Conservation (phyloP, 2,329 filamentous ascomycete genomes). For the Fonsecaea pugnacius region DNA sequence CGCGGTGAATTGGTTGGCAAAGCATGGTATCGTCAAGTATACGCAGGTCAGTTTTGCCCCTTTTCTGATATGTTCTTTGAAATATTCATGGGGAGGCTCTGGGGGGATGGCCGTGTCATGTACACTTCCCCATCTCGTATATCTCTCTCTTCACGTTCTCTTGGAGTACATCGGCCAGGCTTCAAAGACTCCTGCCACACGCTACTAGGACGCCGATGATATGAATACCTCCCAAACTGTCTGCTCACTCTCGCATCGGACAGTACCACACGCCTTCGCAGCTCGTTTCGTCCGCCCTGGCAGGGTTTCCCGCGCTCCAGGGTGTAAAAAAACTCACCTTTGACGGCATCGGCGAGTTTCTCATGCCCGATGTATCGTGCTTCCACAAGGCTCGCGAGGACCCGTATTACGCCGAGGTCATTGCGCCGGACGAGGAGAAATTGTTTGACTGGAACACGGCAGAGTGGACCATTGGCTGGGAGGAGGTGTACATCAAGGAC, state of each 20-base stretch:
- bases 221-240: background rate
- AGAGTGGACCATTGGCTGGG: constrained; percentile 14
- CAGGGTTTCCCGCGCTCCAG: constrained; percentile 8
- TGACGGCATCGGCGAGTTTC: constrained; percentile 11
- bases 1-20: constrained; percentile 1
- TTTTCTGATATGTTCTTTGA: too few species aligned
- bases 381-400: constrained; percentile 16
- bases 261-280: constrained; percentile 13
- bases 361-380: constrained; percentile 7
- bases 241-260: background rate
- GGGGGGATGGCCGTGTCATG: too few species aligned
- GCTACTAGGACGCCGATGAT: too few species aligned
- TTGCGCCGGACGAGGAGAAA: constrained; percentile 8
- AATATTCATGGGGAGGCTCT: too few species aligned
- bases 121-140: too few species aligned
- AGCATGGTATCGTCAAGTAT: constrained; percentile 13
- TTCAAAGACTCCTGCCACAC: background rate
- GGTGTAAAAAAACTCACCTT: constrained; percentile 4
- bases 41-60: constrained; percentile 9
- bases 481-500: constrained; percentile 16
- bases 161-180: background rate
- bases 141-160: background rate
- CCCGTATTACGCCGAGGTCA: constrained; percentile 8
- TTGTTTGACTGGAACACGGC: constrained; percentile 11
- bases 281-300: background rate